A percentile compares a stretch with the other conserved stretches of the same genome.
phyloP scores from a whole-genome alignment of 805 yeast species.

The Dipodascus geniculatus region DNA sequence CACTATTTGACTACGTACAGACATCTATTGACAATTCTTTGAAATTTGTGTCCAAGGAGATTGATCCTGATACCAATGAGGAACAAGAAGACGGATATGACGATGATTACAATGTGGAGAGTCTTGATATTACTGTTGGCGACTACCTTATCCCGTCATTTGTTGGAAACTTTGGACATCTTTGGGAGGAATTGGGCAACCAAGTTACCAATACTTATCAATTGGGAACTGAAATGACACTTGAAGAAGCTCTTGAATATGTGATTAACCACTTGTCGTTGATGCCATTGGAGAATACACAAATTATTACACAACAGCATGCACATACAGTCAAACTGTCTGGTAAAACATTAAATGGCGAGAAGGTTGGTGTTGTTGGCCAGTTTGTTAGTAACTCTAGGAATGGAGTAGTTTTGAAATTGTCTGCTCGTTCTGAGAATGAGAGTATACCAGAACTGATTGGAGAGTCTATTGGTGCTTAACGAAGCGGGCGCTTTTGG shows the following conservation, averaged over 20 bases:
- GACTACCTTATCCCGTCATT: conserved; percentile 73
- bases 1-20: conserved; percentile 29
- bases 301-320: conserved; percentile 40
- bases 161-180: conserved; percentile 59
- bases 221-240: conserved; percentile 34
- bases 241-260: conserved; percentile 47
- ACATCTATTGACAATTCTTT: conserved; percentile 52
- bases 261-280: conserved; percentile 44
- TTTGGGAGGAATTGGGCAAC: conserved; percentile 55
- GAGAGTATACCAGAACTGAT: conserved; percentile 39
- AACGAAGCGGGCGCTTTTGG: conserved; percentile 5
- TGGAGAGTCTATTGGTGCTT: conserved; percentile 26
- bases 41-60: conserved; percentile 66
- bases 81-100: conserved; percentile 74
- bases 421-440: conserved; percentile 31
- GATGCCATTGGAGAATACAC: conserved; percentile 66
- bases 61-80: conserved; percentile 60
- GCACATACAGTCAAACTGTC: conserved; percentile 68
- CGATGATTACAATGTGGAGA: conserved; percentile 88
- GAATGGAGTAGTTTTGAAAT: conserved; percentile 36
- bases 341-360: conserved; percentile 57
- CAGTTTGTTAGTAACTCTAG: conserved; percentile 33
- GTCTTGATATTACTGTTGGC: conserved; percentile 60
- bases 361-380: conserved; percentile 31
- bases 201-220: conserved; percentile 60